Evolutionary conservation across 129 eudicot genomes (phyloP), one percentile per base, ranked within the genome.

Genomic region (Centaurea solstitialis): DNA sequence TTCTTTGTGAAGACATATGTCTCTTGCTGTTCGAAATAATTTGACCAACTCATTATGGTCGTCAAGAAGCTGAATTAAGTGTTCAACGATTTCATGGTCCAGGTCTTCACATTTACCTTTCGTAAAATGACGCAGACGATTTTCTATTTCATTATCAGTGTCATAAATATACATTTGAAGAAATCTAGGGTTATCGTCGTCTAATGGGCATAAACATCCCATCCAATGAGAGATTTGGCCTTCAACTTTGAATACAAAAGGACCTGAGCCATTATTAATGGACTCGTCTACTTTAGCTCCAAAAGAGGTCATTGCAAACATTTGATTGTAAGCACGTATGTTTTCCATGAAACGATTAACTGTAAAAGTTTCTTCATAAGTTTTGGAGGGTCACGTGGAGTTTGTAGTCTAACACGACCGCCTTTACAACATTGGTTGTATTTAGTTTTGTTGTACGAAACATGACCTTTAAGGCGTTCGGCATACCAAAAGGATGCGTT

Each of bases 161-260:
- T 74, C 78, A 13, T 74, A 74, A 13, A 50, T 28, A 50, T 74
- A 74, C 78, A 74, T 74, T 0, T 74, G 45, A 18, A 74, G 26
- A n/a, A 74, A 74, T 13, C 68, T 7, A 0, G 68, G 68, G 2
- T n/a, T 47, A 0, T 45, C 23, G 7, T 74, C 7, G 0, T 3
- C 0, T 6, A 41, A 24, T 5, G 78, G 78, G 53, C 28, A 53
- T 5, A 75, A n/a, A 8, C 18, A 6, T 11, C 69, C 79, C 3
- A 74, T 75, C 79, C 79, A 75, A 18, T 75, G 79, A 5, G 15
- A 75, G 4, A 75, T 59, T 5, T 75, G 69, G 5, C 70, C 33
- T 53, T 53, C 69, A 1, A 53, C 50, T 9, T 20, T 75, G 40
- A 75, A 75, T 3, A 28, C 79, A 15, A 50, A 75, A 1, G 47